Conservation (phyloP, 2,329 filamentous ascomycete species). For the Pseudocercospora fuligena region DNA sequence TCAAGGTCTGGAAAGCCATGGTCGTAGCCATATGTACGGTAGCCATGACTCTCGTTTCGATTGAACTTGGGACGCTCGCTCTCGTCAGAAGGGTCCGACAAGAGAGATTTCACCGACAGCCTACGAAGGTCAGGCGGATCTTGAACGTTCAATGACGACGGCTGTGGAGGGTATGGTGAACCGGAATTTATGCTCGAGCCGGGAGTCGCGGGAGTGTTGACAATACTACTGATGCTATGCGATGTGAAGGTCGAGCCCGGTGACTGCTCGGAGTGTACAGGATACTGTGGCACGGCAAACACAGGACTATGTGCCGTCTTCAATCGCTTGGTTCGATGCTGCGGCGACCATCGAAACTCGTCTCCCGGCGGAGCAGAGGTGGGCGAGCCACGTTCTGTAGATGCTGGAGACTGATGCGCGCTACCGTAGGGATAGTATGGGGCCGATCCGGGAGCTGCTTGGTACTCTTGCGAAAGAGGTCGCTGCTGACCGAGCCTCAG, state of each 20-base stretch:
- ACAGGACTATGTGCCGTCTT: slow-evolving; percentile 32
- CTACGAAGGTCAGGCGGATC: slow-evolving; percentile 54
- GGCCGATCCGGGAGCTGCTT: slow-evolving; percentile 3
- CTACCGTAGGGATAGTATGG: slow-evolving; percentile 6
- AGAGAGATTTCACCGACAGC: slow-evolving; percentile 68
- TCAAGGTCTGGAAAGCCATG: slow-evolving; percentile 72
- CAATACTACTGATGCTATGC: slow-evolving; percentile 46
- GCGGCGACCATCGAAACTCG: slow-evolving; percentile 41
- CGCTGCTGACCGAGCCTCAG: slow-evolving; percentile 21
- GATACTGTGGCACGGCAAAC: slow-evolving; percentile 37
- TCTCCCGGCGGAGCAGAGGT: slow-evolving; percentile 27
- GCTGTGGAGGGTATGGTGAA: slow-evolving; percentile 34
- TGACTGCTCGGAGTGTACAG: slow-evolving; percentile 42
- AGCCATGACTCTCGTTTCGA: slow-evolving; percentile 28
- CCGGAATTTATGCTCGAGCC: slow-evolving; percentile 40
- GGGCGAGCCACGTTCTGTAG: slow-evolving; percentile 24
- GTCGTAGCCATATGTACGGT: slow-evolving; percentile 69
- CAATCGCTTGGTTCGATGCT: slow-evolving; percentile 44
- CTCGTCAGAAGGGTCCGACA: slow-evolving; percentile 58
- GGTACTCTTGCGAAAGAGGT: slow-evolving; percentile 1
- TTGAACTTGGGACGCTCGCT: slow-evolving; percentile 20
- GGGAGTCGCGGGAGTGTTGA: slow-evolving; percentile 52
- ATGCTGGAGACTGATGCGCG: slow-evolving; percentile 16
- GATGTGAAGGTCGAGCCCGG: slow-evolving; percentile 43
- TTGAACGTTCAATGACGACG: slow-evolving; percentile 27